Evolutionary conservation across 2,329 filamentous ascomycete genomes (phyloP).

Genomic region (Byssothecium circinans): DNA sequence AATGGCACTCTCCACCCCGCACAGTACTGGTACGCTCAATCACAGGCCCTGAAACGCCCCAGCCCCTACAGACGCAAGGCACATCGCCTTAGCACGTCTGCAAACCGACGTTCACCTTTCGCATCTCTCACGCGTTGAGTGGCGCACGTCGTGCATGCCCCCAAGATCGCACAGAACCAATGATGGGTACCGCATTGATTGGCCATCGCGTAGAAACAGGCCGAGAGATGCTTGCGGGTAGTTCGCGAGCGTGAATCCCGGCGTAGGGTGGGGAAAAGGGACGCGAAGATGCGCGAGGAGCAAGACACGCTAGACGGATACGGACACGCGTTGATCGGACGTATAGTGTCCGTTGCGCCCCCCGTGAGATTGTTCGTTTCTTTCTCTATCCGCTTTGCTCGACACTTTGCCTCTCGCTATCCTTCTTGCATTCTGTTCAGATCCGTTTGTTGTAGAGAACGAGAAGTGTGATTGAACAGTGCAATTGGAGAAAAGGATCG

Average conservation of each 20-base stretch:
- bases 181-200: conserved; percentile 1
- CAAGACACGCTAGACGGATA: conserved; percentile 27
- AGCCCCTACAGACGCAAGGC: too few relatives aligned
- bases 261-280: conserved; percentile 15
- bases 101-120: conserved; percentile 16
- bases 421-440: neutral
- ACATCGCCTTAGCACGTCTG: neutral
- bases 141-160: conserved; percentile 5
- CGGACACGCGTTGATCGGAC: neutral
- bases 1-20: too few relatives aligned
- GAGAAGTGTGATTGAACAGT: neutral
- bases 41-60: too few relatives aligned
- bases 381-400: neutral
- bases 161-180: conserved; percentile 15
- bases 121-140: conserved; percentile 28
- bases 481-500: too few relatives aligned
- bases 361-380: neutral
- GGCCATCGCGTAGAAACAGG: conserved; percentile 17
- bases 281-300: conserved; percentile 16
- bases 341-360: neutral
- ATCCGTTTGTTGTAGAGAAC: neutral
- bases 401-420: neutral
- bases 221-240: too few relatives aligned
- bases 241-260: conserved; percentile 4
- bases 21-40: too few relatives aligned